phyloP scores from a whole-genome alignment of 371 early-diverging fungal genomes.

The Capniomyces stellatus region DNA sequence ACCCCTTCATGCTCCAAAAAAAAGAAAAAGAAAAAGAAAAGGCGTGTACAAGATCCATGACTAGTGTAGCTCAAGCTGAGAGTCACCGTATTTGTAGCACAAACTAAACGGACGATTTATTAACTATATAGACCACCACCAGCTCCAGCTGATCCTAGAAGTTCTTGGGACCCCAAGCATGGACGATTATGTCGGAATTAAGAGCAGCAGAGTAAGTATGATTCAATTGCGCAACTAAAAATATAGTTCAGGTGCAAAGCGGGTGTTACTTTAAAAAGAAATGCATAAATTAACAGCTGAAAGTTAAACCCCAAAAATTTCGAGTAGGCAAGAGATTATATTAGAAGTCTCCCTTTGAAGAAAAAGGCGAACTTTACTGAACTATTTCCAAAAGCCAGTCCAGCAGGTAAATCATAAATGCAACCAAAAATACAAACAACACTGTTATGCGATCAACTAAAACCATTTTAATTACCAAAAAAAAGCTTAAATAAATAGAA shows the following conservation, averaged over 20 bases:
- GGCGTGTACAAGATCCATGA: constrained; percentile 74
- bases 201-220: constrained; percentile 45
- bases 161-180: constrained; percentile 92
- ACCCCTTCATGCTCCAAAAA: constrained; percentile 94
- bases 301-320: too few relatives aligned
- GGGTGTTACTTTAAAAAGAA: too few relatives aligned
- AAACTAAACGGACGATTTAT: constrained; percentile 33
- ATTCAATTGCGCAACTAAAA: too few relatives aligned
- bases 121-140: constrained; percentile 60
- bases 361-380: constrained; percentile 63
- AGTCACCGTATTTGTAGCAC: constrained; percentile 51
- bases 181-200: constrained; percentile 69
- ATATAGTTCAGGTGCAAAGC: too few relatives aligned
- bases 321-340: constrained; percentile 48
- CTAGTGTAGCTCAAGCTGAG: constrained; percentile 17
- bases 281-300: too few relatives aligned
- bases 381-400: constrained; percentile 69
- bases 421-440: constrained; percentile 41
- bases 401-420: constrained; percentile 47
- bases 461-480: too few relatives aligned
- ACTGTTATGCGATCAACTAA: background rate
- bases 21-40: too few relatives aligned
- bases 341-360: constrained; percentile 77
- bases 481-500: too few relatives aligned
- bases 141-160: constrained; percentile 90